These are phyloP conservation scores for Xylaria castorea DNA, from an alignment of 495 filamentous ascomycete genomes.

Conservation along the genomic window DNA sequence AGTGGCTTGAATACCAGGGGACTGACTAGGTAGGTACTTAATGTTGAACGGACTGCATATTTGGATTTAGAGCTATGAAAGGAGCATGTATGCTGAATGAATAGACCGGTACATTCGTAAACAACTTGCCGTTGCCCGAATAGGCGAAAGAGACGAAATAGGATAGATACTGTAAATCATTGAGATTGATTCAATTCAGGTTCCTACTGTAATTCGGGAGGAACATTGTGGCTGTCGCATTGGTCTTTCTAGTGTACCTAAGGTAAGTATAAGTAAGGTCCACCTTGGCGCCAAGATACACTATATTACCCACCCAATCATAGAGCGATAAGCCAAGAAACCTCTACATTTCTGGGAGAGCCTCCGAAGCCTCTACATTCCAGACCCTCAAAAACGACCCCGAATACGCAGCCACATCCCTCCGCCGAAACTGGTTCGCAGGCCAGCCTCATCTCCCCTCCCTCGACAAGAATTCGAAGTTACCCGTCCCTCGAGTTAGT, in stretches of 20 bases:
- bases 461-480: neutral
- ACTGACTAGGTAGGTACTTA: no score
- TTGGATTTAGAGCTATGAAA: neutral
- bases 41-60: neutral
- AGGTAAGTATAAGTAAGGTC: no score
- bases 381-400: neutral
- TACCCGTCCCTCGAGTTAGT: neutral
- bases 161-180: no score
- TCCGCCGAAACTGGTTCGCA: neutral
- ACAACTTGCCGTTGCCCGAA: neutral
- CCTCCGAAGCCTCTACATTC: neutral
- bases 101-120: neutral
- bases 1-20: neutral
- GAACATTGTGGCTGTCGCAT: neutral
- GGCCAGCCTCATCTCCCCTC: neutral
- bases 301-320: neutral
- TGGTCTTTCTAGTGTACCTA: no score
- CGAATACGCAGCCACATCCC: neutral
- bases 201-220: neutral
- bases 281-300: constrained; percentile 1
- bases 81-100: neutral
- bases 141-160: no score
- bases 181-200: neutral
- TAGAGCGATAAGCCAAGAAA: constrained; percentile 11
- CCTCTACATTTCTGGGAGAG: constrained; percentile 14